Conservation (phyloP, 2,329 filamentous ascomycete species). For the Claviceps cyperi region DNA sequence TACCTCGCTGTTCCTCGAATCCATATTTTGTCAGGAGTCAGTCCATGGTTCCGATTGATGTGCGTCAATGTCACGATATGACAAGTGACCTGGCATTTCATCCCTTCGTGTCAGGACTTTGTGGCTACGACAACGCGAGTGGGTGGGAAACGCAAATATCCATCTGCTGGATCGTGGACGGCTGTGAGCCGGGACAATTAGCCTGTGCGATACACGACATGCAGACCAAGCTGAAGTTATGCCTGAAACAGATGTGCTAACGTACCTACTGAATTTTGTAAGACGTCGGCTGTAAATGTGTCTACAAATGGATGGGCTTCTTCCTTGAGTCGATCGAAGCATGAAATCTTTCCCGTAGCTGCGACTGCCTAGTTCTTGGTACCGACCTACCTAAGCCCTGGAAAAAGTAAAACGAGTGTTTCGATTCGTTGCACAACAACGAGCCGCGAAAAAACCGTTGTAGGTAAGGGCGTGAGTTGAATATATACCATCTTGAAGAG, state of each 20-base stretch:
- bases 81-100: background rate
- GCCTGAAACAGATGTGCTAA: background rate
- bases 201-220: background rate
- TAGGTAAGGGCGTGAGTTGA: background rate
- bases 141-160: background rate
- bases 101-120: background rate
- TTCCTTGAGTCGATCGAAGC: background rate
- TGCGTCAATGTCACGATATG: background rate
- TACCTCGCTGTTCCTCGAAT: background rate
- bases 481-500: background rate
- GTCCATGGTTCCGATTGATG: too few species aligned
- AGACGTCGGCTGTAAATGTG: background rate
- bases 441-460: background rate
- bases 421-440: background rate
- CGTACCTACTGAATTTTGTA: background rate
- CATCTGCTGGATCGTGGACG: background rate
- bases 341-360: background rate
- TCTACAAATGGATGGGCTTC: background rate
- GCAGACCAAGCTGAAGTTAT: background rate
- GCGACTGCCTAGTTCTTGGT: background rate
- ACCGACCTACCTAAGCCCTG: too few species aligned
- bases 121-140: background rate
- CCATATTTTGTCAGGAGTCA: background rate
- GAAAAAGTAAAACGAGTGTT: background rate
- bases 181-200: background rate